Percentiles rank a stretch among this genome's conserved stretches.
These are phyloP conservation scores for Aspergillus felis DNA, from an alignment of 2,329 filamentous ascomycete species.

Conservation along the genomic window DNA sequence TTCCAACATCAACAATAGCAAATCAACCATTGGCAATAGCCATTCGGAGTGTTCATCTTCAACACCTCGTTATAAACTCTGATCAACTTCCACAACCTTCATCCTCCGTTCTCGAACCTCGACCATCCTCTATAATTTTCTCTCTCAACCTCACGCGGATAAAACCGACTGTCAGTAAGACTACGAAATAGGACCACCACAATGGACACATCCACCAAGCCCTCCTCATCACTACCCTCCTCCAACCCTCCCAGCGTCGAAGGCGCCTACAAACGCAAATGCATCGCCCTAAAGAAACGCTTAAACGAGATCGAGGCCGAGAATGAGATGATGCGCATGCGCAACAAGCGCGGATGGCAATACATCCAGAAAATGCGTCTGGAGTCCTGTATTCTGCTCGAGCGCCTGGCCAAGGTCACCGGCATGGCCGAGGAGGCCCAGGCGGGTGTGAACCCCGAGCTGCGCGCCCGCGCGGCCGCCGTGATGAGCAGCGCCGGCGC, in stretches of 20 bases:
- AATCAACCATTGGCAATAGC: neutral
- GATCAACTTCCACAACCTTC: neutral
- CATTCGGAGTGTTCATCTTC: neutral
- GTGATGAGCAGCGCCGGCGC: constrained; percentile 26
- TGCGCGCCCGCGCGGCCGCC: constrained; percentile 34
- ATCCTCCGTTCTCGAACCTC: neutral
- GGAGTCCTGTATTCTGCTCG: constrained; percentile 42
- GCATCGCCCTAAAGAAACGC: constrained; percentile 86
- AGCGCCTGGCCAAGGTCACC: constrained; percentile 38
- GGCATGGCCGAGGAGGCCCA: constrained; percentile 40
- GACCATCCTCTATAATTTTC: neutral
- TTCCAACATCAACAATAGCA: neutral
- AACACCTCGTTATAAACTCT: neutral
- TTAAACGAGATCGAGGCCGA: constrained; percentile 88
- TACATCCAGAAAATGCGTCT: constrained; percentile 89
- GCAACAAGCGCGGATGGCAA: constrained; percentile 74
- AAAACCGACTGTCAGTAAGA: neutral
- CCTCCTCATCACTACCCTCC: constrained; percentile 25
- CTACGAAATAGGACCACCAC: constrained; percentile 1
- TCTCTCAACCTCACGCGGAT: neutral
- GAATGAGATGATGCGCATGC: constrained; percentile 77
- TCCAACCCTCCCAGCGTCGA: constrained; percentile 82
- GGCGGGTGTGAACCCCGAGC: constrained; percentile 29
- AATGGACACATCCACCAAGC: constrained; percentile 27
- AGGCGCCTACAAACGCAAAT: constrained; percentile 93